A percentile compares a stretch with the other conserved stretches of the same genome.
Conservation (phyloP, 1,284 basidiomycete genomes). For the Ustilago tritici region DNA sequence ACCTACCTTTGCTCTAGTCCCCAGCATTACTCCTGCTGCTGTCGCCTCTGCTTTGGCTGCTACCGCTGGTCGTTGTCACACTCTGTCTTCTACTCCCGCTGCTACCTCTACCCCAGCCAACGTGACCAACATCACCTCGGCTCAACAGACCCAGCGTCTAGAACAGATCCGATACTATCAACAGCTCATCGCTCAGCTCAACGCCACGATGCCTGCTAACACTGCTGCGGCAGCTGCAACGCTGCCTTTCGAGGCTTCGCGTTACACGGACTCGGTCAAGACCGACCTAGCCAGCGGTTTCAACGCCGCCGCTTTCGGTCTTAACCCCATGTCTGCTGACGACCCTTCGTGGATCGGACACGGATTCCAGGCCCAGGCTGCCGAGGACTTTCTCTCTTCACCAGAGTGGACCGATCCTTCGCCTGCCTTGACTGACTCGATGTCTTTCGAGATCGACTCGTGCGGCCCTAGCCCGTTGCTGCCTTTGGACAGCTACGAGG, state of each 20-base stretch:
- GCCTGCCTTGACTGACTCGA: constrained; percentile 62
- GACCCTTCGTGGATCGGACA: constrained; percentile 59
- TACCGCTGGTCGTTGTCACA: constrained; percentile 44
- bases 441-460: constrained; percentile 63
- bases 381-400: constrained; percentile 60
- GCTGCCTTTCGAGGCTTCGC: constrained; percentile 39
- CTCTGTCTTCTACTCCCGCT: constrained; percentile 29
- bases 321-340: constrained; percentile 58
- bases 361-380: constrained; percentile 53
- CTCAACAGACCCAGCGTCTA: constrained; percentile 39
- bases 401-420: constrained; percentile 65
- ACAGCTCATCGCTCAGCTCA: constrained; percentile 51
- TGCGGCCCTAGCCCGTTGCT: constrained; percentile 64
- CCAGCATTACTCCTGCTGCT: constrained; percentile 46
- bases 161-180: constrained; percentile 54
- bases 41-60: constrained; percentile 41
- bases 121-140: no score
- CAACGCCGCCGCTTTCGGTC: constrained; percentile 50
- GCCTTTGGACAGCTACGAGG: constrained; percentile 56
- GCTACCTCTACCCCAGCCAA: constrained; percentile 7
- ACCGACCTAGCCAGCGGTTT: constrained; percentile 25
- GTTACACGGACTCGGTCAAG: constrained; percentile 39
- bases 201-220: constrained; percentile 45
- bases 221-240: constrained; percentile 18
- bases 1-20: constrained; percentile 46